A percentile compares a stretch with the other conserved stretches of the same genome.
Evolutionary conservation across 2,329 filamentous ascomycete species (phyloP).

Genomic region (Aspergillus floridensis): DNA sequence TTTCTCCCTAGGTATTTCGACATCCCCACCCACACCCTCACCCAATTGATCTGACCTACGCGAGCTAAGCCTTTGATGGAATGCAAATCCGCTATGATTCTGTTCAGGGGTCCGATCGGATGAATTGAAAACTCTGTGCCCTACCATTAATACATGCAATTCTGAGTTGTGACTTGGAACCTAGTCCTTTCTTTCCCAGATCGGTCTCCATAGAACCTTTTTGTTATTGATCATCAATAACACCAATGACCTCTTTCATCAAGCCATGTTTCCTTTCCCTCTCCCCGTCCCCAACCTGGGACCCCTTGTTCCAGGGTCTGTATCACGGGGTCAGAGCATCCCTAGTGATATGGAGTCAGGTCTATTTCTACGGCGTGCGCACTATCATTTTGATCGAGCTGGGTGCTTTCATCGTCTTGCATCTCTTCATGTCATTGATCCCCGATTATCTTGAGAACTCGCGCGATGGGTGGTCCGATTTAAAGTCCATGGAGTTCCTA

Average conservation of each 20-base stretch:
- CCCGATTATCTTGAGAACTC: neutral
- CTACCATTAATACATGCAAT: too few relatives aligned
- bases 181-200: too few relatives aligned
- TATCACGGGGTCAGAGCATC: neutral
- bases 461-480: neutral
- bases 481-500: neutral
- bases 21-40: too few relatives aligned
- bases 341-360: neutral
- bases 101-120: too few relatives aligned
- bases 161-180: too few relatives aligned
- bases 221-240: too few relatives aligned
- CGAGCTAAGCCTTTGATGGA: too few relatives aligned
- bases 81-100: too few relatives aligned
- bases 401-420: neutral
- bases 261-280: neutral
- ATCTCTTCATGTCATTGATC: neutral
- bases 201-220: too few relatives aligned
- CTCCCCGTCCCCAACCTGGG: neutral
- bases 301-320: neutral
- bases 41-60: too few relatives aligned
- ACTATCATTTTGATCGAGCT: neutral
- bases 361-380: neutral
- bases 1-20: too few relatives aligned
- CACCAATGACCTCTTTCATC: neutral
- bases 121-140: too few relatives aligned